These are phyloP conservation scores for Xylaria multiplex DNA, from an alignment of 2,329 filamentous ascomycete species.

Conservation along the genomic window DNA sequence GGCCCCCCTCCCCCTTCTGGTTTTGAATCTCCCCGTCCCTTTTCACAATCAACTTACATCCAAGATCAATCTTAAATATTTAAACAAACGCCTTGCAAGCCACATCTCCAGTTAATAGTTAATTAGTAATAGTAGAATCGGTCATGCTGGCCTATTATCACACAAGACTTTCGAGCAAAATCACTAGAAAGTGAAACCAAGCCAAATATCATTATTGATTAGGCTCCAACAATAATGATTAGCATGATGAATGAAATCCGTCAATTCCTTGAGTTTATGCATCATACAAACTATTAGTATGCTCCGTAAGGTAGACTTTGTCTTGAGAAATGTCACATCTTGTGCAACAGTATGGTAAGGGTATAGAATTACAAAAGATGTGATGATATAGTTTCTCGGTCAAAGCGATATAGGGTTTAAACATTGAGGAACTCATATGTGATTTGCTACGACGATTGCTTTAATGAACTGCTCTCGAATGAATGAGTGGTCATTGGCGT, in stretches of 20 bases:
- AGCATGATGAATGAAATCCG: neutral
- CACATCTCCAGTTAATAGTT: too few relatives aligned
- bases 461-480: too few relatives aligned
- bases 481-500: neutral
- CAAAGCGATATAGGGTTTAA: neutral
- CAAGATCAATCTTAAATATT: neutral
- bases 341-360: neutral
- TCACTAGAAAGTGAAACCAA: neutral
- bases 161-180: neutral
- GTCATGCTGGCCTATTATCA: neutral
- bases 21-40: constrained; percentile 8
- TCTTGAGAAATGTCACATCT: neutral
- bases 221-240: neutral
- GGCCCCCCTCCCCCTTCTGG: neutral
- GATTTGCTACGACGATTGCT: neutral
- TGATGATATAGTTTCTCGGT: neutral
- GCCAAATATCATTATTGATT: neutral
- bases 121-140: neutral
- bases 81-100: neutral
- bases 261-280: neutral
- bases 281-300: neutral
- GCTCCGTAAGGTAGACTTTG: neutral
- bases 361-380: neutral
- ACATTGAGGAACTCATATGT: too few relatives aligned
- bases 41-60: neutral